Base-by-base conservation (phyloP, 2,329 filamentous ascomycete genomes). In the Beauveria sp. region DNA sequence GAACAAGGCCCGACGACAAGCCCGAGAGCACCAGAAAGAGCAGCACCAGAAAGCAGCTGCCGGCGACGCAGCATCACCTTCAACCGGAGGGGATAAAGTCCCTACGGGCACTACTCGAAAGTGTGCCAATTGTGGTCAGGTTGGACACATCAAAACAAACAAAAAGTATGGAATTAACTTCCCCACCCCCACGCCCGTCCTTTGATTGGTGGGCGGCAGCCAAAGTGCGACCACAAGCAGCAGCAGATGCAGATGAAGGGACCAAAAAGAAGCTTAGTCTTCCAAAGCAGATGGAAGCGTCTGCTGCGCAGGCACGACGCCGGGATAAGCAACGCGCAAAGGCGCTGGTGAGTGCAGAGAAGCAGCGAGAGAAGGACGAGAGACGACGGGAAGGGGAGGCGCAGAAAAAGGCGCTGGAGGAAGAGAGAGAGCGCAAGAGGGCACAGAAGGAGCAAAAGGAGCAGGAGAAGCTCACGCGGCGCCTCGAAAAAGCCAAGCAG, bases 81-180 rank as follows among this genome's bases (percentile, higher is more conserved):
- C 81, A 34, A 66, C 63, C 61, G 70, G 70, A 26, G 65, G 66
- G 55, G 82, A 81, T 70, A 83, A 85, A 70, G 77, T 81, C 68
- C 78, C 79, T 63, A 82, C 78, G 53, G 86, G 87, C 64, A 96
- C 91, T 61, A 88, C 88, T 40, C 84, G 96, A 69, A 98, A 98
- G 78, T 99, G 95, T 77, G 95, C 95, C 67, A 98, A 97, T 75
- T 99, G 95, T 77, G 95, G 95, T 56, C 90, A 95, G 74, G 89
- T 96, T 60, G 95, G 95, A 38, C 95, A 99, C 71, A 99, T 99
- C 80, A 97, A 97, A 77, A 98, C 93, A 53, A 98, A 98, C 80
- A 96, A 97, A 97, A 98, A 97, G 91, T 95, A 84, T 77, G 81
- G 75, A 59, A 43, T 62, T 56, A 53, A 56, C 63, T 60, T 42